Conservation (phyloP, 2,329 filamentous ascomycete genomes). For the Triangularia setosa region DNA sequence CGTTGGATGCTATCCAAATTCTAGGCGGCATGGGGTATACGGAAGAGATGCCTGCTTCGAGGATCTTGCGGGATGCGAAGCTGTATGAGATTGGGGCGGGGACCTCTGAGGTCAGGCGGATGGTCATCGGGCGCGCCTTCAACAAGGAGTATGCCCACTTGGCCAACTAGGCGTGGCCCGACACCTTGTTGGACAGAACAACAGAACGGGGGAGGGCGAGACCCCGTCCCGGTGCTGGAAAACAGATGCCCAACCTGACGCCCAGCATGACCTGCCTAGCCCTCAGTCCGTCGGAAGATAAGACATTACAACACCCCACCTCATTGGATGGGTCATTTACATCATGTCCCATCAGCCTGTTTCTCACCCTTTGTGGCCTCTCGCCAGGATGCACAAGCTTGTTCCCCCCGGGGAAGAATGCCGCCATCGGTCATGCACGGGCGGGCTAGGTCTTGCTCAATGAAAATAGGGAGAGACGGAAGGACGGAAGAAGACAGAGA, state of each 20-base stretch:
- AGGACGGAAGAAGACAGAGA: background rate
- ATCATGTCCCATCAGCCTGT: background rate
- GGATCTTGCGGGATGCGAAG: constrained; percentile 71
- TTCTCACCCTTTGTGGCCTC: background rate
- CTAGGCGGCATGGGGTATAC: constrained; percentile 95
- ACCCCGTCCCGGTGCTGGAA: background rate
- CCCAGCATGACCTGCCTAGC: background rate
- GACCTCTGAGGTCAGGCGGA: constrained; percentile 87
- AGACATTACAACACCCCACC: background rate
- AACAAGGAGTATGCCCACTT: constrained; percentile 71
- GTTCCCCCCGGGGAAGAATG: background rate
- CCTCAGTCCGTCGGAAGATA: background rate
- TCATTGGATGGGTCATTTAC: background rate
- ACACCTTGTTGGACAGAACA: background rate
- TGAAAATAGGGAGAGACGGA: background rate
- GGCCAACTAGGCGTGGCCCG: constrained; percentile 14
- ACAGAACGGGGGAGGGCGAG: background rate
- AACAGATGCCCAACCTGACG: background rate
- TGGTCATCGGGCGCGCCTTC: constrained; percentile 90
- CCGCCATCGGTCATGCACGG: background rate
- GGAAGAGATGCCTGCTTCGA: constrained; percentile 88
- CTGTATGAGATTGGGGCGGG: constrained; percentile 97
- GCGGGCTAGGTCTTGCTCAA: background rate
- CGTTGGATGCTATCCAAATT: constrained; percentile 84
- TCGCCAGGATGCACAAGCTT: background rate